phyloP scores from a whole-genome alignment of 371 early-diverging fungal genomes.

The Mucor mucedo region DNA sequence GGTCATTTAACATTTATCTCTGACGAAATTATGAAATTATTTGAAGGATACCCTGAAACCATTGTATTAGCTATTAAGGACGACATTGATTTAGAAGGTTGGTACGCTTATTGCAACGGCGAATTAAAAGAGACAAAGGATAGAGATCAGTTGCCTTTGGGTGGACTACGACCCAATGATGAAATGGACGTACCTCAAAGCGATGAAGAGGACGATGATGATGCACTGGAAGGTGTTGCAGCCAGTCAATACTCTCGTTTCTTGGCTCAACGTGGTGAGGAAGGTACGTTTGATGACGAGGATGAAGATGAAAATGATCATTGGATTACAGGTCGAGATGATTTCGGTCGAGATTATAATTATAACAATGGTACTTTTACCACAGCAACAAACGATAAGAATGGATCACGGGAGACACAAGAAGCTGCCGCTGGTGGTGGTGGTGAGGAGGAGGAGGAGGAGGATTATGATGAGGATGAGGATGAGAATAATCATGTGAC shows the following conservation, averaged over 20 bases:
- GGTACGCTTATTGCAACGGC: slow-evolving; percentile 85
- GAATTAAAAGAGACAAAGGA: slow-evolving; percentile 84
- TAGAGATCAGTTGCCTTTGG: slow-evolving; percentile 84
- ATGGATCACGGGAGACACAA: not conserved
- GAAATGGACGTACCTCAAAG: slow-evolving; percentile 33
- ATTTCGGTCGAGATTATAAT: slow-evolving; percentile 29
- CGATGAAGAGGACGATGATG: slow-evolving; percentile 40
- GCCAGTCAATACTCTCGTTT: slow-evolving; percentile 37
- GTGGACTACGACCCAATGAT: slow-evolving; percentile 78
- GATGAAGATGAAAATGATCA: slow-evolving; percentile 39
- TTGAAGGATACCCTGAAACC: slow-evolving; percentile 69
- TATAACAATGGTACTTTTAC: slow-evolving; percentile 9
- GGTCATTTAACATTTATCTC: slow-evolving; percentile 94
- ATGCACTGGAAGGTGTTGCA: slow-evolving; percentile 25
- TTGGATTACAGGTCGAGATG: slow-evolving; percentile 34
- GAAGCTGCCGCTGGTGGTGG: not conserved
- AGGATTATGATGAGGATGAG: slow-evolving; percentile 19
- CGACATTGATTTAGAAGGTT: slow-evolving; percentile 74
- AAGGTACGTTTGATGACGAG: slow-evolving; percentile 37
- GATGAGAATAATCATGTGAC: slow-evolving; percentile 27
- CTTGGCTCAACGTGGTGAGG: slow-evolving; percentile 34
- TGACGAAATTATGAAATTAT: slow-evolving; percentile 88
- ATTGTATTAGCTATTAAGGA: slow-evolving; percentile 62
- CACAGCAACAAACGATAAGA: slow-evolving; percentile 3
- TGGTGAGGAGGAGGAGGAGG: not conserved